Evolutionary conservation across 345 rosid genomes (phyloP).

Genomic region (Orychophragmus violaceus): DNA sequence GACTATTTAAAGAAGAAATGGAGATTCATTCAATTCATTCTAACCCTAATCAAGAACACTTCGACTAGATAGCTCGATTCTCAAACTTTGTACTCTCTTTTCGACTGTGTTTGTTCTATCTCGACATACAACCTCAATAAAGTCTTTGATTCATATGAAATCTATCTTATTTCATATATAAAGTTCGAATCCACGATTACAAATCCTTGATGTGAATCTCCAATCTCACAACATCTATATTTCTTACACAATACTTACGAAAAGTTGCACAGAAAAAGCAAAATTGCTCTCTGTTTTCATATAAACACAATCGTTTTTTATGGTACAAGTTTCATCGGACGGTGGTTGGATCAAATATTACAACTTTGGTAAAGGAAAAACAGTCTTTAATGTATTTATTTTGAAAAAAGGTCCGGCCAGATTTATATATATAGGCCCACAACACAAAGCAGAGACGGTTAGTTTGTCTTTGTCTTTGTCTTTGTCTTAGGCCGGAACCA

Average conservation of each 20-base stretch:
- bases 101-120: no score
- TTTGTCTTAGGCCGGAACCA: conserved; percentile 50
- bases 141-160: no score
- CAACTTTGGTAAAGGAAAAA: conserved; percentile 3
- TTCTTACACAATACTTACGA: neutral
- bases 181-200: no score
- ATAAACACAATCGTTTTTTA: conserved; percentile 18
- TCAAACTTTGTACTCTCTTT: no score
- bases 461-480: neutral
- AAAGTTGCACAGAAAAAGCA: neutral
- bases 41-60: no score
- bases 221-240: no score
- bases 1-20: no score
- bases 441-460: conserved; percentile 6
- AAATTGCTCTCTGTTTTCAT: neutral
- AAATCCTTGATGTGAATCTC: no score
- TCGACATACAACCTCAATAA: no score
- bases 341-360: conserved; percentile 1
- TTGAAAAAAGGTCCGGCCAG: conserved; percentile 17
- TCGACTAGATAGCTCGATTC: no score
- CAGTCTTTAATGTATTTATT: conserved; percentile 8
- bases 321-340: conserved; percentile 12
- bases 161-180: no score
- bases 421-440: conserved; percentile 12
- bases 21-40: no score